Percentiles rank a stretch among this genome's conserved stretches.
Evolutionary conservation across 1,139 yeast species (phyloP).

Genomic region (Pichia inconspicua): DNA sequence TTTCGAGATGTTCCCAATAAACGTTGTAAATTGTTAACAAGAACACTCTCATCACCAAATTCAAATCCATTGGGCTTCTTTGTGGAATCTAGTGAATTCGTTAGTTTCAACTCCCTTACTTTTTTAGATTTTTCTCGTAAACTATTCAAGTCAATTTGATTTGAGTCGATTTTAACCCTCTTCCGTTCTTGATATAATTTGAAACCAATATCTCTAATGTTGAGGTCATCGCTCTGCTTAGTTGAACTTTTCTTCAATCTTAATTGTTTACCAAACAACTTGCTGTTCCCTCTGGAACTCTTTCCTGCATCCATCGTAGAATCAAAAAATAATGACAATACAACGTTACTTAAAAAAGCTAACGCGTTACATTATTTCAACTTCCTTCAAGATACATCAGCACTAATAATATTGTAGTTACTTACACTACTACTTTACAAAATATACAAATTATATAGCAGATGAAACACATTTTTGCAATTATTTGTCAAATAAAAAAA

Average conservation of each 20-base stretch:
- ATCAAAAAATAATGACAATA: too few relatives aligned
- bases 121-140: conserved; percentile 6
- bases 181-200: not conserved
- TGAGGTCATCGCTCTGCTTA: not conserved
- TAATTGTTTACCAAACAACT: not conserved
- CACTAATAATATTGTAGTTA: too few relatives aligned
- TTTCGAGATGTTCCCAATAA: conserved; percentile 2
- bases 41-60: not conserved
- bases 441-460: too few relatives aligned
- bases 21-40: not conserved
- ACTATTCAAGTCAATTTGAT: not conserved
- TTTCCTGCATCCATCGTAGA: not conserved
- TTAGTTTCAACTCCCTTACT: not conserved
- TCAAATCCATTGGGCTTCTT: not conserved
- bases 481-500: not conserved
- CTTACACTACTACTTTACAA: too few relatives aligned
- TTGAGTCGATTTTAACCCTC: not conserved
- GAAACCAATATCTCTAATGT: not conserved
- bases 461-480: too few relatives aligned
- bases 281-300: not conserved
- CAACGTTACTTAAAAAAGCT: not conserved
- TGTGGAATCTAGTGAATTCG: not conserved
- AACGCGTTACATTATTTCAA: too few relatives aligned
- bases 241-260: not conserved
- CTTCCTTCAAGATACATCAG: too few relatives aligned